phyloP scores from a whole-genome alignment of 2,329 filamentous ascomycete genomes.

The Exophiala alcalophila region DNA sequence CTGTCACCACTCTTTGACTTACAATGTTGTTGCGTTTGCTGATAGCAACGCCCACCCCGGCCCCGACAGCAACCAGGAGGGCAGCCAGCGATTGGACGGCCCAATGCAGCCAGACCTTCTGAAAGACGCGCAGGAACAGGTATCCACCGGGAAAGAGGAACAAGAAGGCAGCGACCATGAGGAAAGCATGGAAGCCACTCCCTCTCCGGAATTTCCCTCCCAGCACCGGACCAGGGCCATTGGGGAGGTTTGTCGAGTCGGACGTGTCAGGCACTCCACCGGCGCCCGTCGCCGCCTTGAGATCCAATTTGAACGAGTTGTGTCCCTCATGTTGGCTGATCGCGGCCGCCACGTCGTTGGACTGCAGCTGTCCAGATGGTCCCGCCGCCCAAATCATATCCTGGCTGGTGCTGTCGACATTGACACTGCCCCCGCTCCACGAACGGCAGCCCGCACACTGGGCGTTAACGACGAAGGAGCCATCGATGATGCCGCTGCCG shows the following conservation, averaged over 20 bases:
- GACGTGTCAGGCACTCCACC: slow-evolving; percentile 40
- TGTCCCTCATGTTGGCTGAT: slow-evolving; percentile 55
- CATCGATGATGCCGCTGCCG: slow-evolving; percentile 48
- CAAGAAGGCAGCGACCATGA: slow-evolving; percentile 58
- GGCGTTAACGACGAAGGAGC: slow-evolving; percentile 49
- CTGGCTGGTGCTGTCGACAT: slow-evolving; percentile 49
- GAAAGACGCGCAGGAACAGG: slow-evolving; percentile 52
- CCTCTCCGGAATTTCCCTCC: slow-evolving; percentile 12
- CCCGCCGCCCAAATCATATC: slow-evolving; percentile 58
- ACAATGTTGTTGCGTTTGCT: slow-evolving; percentile 57
- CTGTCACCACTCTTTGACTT: too few species aligned
- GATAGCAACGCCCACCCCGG: slow-evolving; percentile 53
- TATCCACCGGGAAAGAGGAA: slow-evolving; percentile 57
- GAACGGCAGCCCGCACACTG: slow-evolving; percentile 54
- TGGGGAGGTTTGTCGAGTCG: slow-evolving; percentile 33
- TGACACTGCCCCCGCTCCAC: slow-evolving; percentile 52
- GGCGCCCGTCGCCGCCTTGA: slow-evolving; percentile 51
- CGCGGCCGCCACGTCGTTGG: slow-evolving; percentile 44
- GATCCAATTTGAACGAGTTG: slow-evolving; percentile 56
- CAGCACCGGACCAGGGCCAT: slow-evolving; percentile 36
- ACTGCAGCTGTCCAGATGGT: slow-evolving; percentile 43
- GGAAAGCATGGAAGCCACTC: slow-evolving; percentile 35
- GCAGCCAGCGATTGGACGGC: slow-evolving; percentile 53
- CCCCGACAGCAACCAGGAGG: slow-evolving; percentile 50
- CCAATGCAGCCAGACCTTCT: slow-evolving; percentile 55